Evolutionary conservation across 768 basidiomycete species (phyloP), one percentile per base, ranked within the genome.

Genomic region (Boletus fagicola): DNA sequence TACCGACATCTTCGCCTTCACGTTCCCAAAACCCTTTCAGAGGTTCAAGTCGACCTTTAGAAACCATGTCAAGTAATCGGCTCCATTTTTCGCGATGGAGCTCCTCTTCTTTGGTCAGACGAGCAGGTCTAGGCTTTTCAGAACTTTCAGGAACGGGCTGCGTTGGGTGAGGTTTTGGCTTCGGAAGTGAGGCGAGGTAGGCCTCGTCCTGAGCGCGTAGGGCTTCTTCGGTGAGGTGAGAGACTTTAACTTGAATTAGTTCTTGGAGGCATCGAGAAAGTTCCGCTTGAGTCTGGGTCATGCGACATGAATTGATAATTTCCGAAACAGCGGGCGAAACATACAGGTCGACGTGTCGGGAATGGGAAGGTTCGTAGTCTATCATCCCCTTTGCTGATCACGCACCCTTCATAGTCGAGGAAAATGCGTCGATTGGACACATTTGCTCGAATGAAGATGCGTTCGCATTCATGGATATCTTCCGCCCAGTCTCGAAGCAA

Each of bases 361-460:
- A 99, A 99, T 0, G 95, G 94, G 72, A 96, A 98, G 0, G 87
- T 90, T 44, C 94, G 83, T 31, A 98, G 73, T 38, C 95, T 82
- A 33, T 83, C 83, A 61, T 98, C 96, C 68, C 85, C 82, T 76
- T 92, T 94, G 30, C 75, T 68, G 50, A 98, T 82, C 4, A 86
- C 74, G 1, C 90, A 86, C 4, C 81, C 88, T 15, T 94, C 92
- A 64, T 94, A 95, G 52, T 93, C 94, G 56, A 92, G 78, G 73
- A 99, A 98, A 54, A 91, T 94, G 51, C 85, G 84, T 53, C 89
- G 83, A 68, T 97, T 97, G 1, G 90, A 85, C 18, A 83, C 86
- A 72, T 85, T 95, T 38, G 94, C 93, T 18, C 97, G 84, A 43
- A 99, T 85, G 78, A 91, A 99, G 49, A 99, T 90, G 49, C 88